phyloP scores from a whole-genome alignment of 306 rosid species.

The Vigna angularis region DNA sequence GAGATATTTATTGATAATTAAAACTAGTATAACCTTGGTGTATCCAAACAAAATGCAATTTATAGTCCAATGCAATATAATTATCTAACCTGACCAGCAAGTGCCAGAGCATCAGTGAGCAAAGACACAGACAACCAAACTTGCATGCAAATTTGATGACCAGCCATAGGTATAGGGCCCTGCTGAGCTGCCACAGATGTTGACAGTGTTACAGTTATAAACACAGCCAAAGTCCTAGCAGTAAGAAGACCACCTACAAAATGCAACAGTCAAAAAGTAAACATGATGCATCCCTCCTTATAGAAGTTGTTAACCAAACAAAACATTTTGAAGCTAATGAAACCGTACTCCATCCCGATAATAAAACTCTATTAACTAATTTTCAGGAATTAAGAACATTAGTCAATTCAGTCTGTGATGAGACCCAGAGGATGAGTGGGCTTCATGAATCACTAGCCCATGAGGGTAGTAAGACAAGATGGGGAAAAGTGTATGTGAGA shows the following conservation, averaged over 20 bases:
- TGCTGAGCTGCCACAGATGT: constrained; percentile 90
- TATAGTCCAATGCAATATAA: constrained; percentile 31
- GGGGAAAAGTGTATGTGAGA: no score
- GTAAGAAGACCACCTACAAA: constrained; percentile 84
- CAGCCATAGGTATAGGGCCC: constrained; percentile 93
- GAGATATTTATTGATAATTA: constrained; percentile 27
- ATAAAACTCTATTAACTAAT: neutral
- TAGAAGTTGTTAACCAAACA: constrained; percentile 26
- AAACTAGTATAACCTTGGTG: constrained; percentile 12
- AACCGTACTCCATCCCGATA: neutral
- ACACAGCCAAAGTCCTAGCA: constrained; percentile 85
- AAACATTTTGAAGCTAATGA: constrained; percentile 28
- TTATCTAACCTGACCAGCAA: constrained; percentile 87
- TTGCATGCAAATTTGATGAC: constrained; percentile 87
- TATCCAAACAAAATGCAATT: constrained; percentile 16
- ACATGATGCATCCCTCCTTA: constrained; percentile 17
- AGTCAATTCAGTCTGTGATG: neutral
- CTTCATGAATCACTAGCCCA: no score
- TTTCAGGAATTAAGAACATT: neutral
- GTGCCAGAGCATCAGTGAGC: constrained; percentile 93
- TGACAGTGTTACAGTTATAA: constrained; percentile 77
- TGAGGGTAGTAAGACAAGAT: no score
- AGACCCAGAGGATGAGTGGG: no score
- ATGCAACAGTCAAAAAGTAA: constrained; percentile 36
- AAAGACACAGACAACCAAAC: constrained; percentile 92